A percentile compares a stretch with the other conserved stretches of the same genome.
phyloP scores from a whole-genome alignment of 2,329 filamentous ascomycete species.

The Aspergillus unguis region DNA sequence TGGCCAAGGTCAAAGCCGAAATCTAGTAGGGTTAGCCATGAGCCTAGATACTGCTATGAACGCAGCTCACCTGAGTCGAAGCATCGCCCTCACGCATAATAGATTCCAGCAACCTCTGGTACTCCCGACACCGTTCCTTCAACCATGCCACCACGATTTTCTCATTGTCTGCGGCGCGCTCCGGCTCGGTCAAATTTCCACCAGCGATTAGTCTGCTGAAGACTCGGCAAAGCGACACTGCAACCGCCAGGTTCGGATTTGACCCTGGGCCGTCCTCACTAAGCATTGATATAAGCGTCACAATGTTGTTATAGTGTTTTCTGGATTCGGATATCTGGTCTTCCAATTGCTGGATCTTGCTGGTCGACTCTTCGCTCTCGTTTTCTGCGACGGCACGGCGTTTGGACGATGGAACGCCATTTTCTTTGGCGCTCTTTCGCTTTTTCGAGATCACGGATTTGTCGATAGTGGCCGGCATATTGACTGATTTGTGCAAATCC shows the following conservation, averaged over 20 bases:
- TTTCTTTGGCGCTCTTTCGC: conserved; percentile 38
- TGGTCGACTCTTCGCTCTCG: conserved; percentile 53
- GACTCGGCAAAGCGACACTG: conserved; percentile 78
- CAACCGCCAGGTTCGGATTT: conserved; percentile 63
- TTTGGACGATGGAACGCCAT: conserved; percentile 39
- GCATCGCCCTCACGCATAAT: conserved; percentile 61
- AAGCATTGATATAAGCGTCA: conserved; percentile 63
- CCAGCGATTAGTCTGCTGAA: conserved; percentile 77
- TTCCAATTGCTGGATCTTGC: conserved; percentile 72
- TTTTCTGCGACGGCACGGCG: conserved; percentile 48
- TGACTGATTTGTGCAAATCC: conserved; percentile 26
- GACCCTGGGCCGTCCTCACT: conserved; percentile 49
- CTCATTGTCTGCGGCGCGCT: conserved; percentile 68
- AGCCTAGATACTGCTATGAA: neutral
- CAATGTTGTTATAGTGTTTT: conserved; percentile 90
- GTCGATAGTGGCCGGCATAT: conserved; percentile 29
- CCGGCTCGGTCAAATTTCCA: conserved; percentile 65
- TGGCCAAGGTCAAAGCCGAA: conserved; percentile 71
- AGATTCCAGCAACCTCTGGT: conserved; percentile 59
- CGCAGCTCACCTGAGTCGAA: conserved; percentile 46
- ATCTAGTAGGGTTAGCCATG: conserved; percentile 42
- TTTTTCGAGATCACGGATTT: conserved; percentile 35
- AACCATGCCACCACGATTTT: conserved; percentile 73
- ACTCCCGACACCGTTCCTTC: conserved; percentile 69
- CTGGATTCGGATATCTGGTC: conserved; percentile 77